phyloP scores from a whole-genome alignment of 129 eudicot genomes.

The Centrapalus pauciflorus region DNA sequence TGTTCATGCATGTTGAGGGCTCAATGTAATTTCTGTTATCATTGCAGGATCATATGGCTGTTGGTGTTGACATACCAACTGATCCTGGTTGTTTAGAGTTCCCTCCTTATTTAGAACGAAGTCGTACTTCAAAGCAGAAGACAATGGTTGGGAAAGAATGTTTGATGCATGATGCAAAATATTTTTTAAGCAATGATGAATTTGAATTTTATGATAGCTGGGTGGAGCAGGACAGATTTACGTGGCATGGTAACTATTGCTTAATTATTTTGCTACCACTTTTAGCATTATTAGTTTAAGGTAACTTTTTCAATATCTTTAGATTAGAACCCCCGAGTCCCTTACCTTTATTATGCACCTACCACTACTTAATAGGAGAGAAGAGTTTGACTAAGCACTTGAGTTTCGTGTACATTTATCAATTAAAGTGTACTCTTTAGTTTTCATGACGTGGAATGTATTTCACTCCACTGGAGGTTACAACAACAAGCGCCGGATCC shows the following conservation, averaged over 20 bases:
- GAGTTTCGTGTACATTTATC: not conserved
- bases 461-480: not conserved
- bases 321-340: not conserved
- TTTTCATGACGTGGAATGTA: not conserved
- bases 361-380: not conserved
- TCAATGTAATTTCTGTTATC: conserved; percentile 1
- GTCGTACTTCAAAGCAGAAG: conserved; percentile 21
- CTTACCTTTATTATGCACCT: not conserved
- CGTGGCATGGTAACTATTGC: conserved; percentile 45
- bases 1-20: conserved; percentile 14
- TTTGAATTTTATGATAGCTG: conserved; percentile 27
- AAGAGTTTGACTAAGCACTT: not conserved
- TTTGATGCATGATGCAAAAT: conserved; percentile 18
- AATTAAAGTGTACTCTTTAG: not conserved
- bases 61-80: conserved; percentile 33
- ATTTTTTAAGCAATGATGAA: conserved; percentile 31
- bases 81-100: conserved; percentile 26
- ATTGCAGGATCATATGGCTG: conserved; percentile 43
- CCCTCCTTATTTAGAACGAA: conserved; percentile 28
- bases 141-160: conserved; percentile 17
- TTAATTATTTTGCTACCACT: conserved; percentile 6
- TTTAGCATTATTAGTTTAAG: not conserved
- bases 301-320: conserved; percentile 4
- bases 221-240: conserved; percentile 28
- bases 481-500: too few species aligned